Evolutionary conservation across 345 rosid species (phyloP), one percentile per base, ranked within the genome.

Genomic region (Punica granatum): DNA sequence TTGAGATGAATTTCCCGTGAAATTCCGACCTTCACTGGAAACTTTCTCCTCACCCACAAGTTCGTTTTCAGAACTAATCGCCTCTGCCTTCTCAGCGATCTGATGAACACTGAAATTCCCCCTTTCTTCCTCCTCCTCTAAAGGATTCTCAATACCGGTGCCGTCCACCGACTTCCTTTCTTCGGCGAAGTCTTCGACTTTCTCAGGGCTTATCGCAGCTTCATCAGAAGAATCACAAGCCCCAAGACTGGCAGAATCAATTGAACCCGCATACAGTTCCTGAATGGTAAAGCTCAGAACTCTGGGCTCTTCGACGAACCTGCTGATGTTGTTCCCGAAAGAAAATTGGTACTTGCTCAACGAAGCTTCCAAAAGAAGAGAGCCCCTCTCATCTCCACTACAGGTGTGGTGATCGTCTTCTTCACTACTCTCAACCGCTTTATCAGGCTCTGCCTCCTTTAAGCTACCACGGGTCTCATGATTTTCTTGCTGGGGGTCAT

Each of bases 221-320:
- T 43, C 69, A 63, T 53, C 33, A 64, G 25, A 36, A 39, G 59
- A 3, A 26, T 33, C 23, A 37, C 39, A 34, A 4, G 61, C 25
- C n/a, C 36, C 14, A 10, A 54, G 28, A 56, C 25, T 28, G 7
- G 28, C 21, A 51, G 61, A 12, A 65, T 70, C 67, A 13, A 9
- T 18, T 25, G 73, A 64, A 64, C 37, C 63, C 48, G 66, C 3
- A 44, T 46, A 67, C 21, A 69, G 48, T 69, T 79, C 86, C 67
- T 71, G 84, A 25, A 88, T 75, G 19, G 72, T 69, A 64, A 78
- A 85, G 67, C 74, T 71, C 76, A 72, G 15, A 1, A 72, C 64
- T 76, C 54, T 77, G 39, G 82, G 88, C 21, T 86, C 84, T 69
- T 88, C 85, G 36, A 86, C 65, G 71, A 82, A 85, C 62, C 86